A percentile compares a stretch with the other conserved stretches of the same genome.
phyloP scores from a whole-genome alignment of 345 rosid species.

The Clausena lansium region DNA sequence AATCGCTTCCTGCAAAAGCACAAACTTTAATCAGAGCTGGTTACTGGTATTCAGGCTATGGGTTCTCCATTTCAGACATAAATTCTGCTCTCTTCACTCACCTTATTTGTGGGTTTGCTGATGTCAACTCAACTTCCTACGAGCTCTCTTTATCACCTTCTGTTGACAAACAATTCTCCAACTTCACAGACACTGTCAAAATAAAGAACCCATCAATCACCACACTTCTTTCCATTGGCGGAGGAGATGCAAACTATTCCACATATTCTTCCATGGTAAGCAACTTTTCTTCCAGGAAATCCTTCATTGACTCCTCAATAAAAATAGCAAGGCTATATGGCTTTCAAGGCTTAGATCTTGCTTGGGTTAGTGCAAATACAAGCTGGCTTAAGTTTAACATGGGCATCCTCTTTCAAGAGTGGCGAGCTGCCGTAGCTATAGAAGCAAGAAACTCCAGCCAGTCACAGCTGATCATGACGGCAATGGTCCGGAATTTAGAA shows the following conservation, averaged over 20 bases:
- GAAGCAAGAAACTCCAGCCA: constrained; percentile 17
- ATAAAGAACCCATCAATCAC: constrained; percentile 22
- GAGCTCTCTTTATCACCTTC: constrained; percentile 13
- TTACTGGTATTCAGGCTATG: neutral
- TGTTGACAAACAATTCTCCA: neutral
- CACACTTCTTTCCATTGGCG: constrained; percentile 17
- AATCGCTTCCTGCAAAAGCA: neutral
- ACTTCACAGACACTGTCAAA: constrained; percentile 10
- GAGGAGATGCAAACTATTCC: neutral
- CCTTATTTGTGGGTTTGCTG: neutral
- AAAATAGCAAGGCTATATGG: neutral
- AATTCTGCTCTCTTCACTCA: neutral
- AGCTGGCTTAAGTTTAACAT: constrained; percentile 1
- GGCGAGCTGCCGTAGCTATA: constrained; percentile 9
- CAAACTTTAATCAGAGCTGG: neutral
- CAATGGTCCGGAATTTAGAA: too few relatives aligned
- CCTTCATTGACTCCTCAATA: constrained; percentile 1
- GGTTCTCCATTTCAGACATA: neutral
- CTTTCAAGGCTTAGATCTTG: constrained; percentile 30
- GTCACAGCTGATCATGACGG: constrained; percentile 21
- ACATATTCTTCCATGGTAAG: neutral
- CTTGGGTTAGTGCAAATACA: constrained; percentile 9
- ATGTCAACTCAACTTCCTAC: neutral
- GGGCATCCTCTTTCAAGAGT: neutral
- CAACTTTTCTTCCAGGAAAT: neutral